phyloP scores from a whole-genome alignment of 2,329 filamentous ascomycete genomes.

The Xylaria polymorpha region DNA sequence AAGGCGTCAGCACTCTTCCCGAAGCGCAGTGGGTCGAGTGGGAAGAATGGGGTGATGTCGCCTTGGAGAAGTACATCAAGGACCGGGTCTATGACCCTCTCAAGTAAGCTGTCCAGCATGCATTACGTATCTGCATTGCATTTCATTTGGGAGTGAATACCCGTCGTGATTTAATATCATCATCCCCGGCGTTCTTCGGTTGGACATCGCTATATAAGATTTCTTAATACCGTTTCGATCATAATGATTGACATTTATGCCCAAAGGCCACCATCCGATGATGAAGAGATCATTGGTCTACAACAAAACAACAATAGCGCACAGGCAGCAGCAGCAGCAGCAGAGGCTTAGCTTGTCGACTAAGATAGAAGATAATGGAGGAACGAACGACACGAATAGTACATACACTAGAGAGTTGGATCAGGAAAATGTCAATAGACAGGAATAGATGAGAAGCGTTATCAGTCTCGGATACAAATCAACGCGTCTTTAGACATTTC shows the following conservation, averaged over 20 bases:
- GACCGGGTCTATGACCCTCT: slow-evolving; percentile 69
- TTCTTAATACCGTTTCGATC: slow-evolving; percentile 38
- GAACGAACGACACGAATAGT: slow-evolving; percentile 30
- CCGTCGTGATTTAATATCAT: slow-evolving; percentile 39
- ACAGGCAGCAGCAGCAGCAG: slow-evolving; percentile 18
- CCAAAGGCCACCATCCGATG: slow-evolving; percentile 42
- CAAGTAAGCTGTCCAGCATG: slow-evolving; percentile 45
- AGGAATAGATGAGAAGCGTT: slow-evolving; percentile 41
- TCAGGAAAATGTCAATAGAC: slow-evolving; percentile 41
- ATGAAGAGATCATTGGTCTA: slow-evolving; percentile 38
- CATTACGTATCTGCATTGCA: slow-evolving; percentile 36
- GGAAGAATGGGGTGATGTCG: slow-evolving; percentile 76
- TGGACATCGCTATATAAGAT: slow-evolving; percentile 31
- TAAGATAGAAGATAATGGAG: slow-evolving; percentile 28
- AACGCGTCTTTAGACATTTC: slow-evolving; percentile 26
- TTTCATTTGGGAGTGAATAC: slow-evolving; percentile 33
- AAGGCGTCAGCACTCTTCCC: slow-evolving; percentile 76
- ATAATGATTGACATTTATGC: slow-evolving; percentile 42
- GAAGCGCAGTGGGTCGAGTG: slow-evolving; percentile 78
- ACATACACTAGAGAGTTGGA: slow-evolving; percentile 21
- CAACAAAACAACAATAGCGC: slow-evolving; percentile 25
- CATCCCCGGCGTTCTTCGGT: slow-evolving; percentile 44
- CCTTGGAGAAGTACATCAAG: slow-evolving; percentile 70
- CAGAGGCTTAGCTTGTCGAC: slow-evolving; percentile 29
- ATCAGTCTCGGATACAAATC: slow-evolving; percentile 30